A percentile compares a stretch with the other conserved stretches of the same genome.
Conservation (phyloP, 257 asterid genomes). For the Solanum ossicruentum region DNA sequence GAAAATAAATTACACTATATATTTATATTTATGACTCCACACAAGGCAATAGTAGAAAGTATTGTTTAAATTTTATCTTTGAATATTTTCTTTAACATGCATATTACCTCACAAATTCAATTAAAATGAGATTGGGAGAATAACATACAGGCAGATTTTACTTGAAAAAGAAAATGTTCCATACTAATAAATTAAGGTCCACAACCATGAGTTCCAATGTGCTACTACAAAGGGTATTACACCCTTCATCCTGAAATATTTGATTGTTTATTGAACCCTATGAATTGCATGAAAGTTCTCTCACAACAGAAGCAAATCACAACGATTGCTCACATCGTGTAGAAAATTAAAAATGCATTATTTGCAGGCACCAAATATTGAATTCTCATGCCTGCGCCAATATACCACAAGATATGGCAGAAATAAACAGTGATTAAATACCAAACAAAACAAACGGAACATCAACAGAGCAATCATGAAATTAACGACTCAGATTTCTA, state of each 20-base stretch:
- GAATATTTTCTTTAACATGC: too few species aligned
- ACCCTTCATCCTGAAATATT: neutral
- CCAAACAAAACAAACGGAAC: neutral
- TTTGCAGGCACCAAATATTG: neutral
- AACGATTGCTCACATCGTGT: neutral
- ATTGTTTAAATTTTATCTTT: too few species aligned
- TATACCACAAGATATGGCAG: neutral
- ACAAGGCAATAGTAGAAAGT: too few species aligned
- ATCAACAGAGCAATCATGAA: neutral
- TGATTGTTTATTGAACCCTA: neutral
- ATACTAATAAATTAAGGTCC: neutral
- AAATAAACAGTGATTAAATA: neutral
- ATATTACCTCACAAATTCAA: too few species aligned
- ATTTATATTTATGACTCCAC: too few species aligned
- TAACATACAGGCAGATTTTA: neutral
- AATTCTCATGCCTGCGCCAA: neutral
- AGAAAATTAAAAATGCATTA: neutral
- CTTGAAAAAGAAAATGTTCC: neutral
- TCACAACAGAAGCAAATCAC: neutral
- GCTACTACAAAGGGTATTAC: neutral
- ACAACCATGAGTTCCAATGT: neutral
- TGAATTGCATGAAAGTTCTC: neutral
- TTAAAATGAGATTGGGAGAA: too few species aligned
- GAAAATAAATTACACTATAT: too few species aligned
- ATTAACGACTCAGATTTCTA: neutral